Conservation (phyloP, 495 filamentous ascomycete species). For the Staphylotrichum tortipilum region DNA sequence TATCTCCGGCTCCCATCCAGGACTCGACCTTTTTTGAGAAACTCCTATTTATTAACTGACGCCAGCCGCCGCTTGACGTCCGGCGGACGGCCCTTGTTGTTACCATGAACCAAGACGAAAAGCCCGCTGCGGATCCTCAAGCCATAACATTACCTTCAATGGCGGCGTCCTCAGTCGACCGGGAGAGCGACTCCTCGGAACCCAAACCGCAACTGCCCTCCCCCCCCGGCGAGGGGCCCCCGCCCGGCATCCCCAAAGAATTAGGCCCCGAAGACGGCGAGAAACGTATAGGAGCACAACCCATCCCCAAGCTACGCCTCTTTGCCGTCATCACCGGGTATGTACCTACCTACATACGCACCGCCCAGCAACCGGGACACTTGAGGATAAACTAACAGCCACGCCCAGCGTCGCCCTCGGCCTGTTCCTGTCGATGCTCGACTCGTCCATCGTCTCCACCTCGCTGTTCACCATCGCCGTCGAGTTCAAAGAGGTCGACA, state of each 20-base stretch:
- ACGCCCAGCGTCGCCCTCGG: conserved; percentile 13
- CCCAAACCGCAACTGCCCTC: too few species aligned
- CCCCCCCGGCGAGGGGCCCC: not conserved
- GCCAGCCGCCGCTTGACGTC: too few species aligned
- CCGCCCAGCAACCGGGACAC: not conserved
- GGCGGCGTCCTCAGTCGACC: too few species aligned
- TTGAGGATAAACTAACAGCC: not conserved
- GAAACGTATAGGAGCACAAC: not conserved
- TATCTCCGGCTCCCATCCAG: too few species aligned
- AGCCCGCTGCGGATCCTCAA: too few species aligned
- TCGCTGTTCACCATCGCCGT: conserved; percentile 34
- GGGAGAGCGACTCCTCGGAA: too few species aligned
- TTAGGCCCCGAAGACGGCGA: not conserved
- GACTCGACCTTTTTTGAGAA: too few species aligned
- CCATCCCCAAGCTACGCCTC: not conserved
- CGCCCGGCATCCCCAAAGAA: not conserved
- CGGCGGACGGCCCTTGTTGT: too few species aligned
- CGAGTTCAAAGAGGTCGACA: conserved; percentile 28
- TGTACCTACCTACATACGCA: not conserved
- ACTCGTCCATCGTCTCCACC: conserved; percentile 41
- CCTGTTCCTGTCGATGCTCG: conserved; percentile 34
- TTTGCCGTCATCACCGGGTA: not conserved
- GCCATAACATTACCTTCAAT: too few species aligned
- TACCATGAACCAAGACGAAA: too few species aligned
- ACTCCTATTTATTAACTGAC: too few species aligned